Base-by-base conservation (phyloP, 495 filamentous ascomycete genomes). In the Penicillium lagena region DNA sequence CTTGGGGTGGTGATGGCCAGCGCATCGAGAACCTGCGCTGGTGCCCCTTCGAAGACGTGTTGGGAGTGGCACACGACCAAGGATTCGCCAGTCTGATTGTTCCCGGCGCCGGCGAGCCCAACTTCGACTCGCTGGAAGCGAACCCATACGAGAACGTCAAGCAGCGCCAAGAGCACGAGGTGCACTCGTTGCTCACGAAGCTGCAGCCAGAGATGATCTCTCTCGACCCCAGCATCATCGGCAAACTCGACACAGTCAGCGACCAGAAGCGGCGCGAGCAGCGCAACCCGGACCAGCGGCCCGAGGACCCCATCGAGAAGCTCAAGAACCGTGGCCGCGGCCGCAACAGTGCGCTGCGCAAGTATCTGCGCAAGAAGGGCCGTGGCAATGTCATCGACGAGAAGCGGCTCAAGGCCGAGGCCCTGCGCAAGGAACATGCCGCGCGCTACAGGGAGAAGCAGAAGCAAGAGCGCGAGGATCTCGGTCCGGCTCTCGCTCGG, bases 91-190 rank as follows among this genome's bases (percentile, higher is more conserved):
- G 85, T 42, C 75, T 97, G 40, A 77, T 97, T 56, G 80, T 96
- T 14, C 93, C 93, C 27, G 93, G 93, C 22, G 87, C 93, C 12
- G 93, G 93, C 44, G 93, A 98, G 67, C 85, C 93, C 39, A 97
- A 97, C 75, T 96, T 88, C 64, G 93, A 98, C 65, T 85, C 89
- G 2, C 73, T 95, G 10, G 94, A 97, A 62, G 71, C 82, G 43
- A 98, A 98, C 68, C 93, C 94, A n/a, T 96, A 93, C 76, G 94
- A 97, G 66, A 95, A 84, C 46, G 79, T 77, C 45, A 91, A 94
- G 62, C 88, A 96, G 69, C 78, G 91, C 55, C 90, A 91, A 63
- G 93, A 98, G 62, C 78, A 73, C n/a, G 93, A 98, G 59, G 89
- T 98, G 49, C 85, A 83, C 62, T 72, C 76, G 7, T 73, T 98